Evolutionary conservation across 1,284 basidiomycete genomes (phyloP).

Genomic region (Cryptococcus deneoformans): DNA sequence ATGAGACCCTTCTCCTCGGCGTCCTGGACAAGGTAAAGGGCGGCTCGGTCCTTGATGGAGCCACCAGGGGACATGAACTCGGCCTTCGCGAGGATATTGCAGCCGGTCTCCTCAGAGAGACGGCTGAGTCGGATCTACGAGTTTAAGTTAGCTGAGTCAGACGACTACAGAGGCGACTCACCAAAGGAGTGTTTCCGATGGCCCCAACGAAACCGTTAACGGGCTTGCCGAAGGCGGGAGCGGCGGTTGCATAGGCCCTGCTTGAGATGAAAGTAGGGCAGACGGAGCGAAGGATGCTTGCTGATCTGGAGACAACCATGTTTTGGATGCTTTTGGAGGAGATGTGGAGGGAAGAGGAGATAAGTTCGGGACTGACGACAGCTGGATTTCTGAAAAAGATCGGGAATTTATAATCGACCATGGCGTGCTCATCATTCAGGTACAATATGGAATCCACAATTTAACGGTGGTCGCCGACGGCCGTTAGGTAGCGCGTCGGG

Average conservation of each 20-base stretch:
- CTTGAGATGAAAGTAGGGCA: no score
- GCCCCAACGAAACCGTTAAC: constrained; percentile 84
- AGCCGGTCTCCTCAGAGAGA: constrained; percentile 86
- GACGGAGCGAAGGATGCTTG: no score
- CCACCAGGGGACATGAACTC: constrained; percentile 99
- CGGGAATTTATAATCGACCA: no score
- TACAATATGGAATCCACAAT: no score
- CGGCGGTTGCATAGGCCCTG: constrained; percentile 33
- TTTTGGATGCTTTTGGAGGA: no score
- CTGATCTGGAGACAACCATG: no score
- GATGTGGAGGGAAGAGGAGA: no score
- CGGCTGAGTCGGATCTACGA: constrained; percentile 74
- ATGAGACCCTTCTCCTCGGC: constrained; percentile 78
- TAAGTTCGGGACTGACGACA: no score
- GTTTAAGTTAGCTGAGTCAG: not conserved
- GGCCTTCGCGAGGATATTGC: constrained; percentile 87
- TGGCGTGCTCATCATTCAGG: no score
- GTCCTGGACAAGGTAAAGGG: constrained; percentile 81
- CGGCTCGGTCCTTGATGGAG: constrained; percentile 96
- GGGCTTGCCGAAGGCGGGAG: constrained; percentile 44
- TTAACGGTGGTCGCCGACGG: no score
- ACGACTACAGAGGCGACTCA: constrained; percentile 36
- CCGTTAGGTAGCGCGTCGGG: no score
- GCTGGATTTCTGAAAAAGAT: no score
- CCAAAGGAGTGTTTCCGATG: constrained; percentile 91